A percentile compares a stretch with the other conserved stretches of the same genome.
Conservation (phyloP, 2,329 filamentous ascomycete genomes). For the Trichoderma afroharzianum region DNA sequence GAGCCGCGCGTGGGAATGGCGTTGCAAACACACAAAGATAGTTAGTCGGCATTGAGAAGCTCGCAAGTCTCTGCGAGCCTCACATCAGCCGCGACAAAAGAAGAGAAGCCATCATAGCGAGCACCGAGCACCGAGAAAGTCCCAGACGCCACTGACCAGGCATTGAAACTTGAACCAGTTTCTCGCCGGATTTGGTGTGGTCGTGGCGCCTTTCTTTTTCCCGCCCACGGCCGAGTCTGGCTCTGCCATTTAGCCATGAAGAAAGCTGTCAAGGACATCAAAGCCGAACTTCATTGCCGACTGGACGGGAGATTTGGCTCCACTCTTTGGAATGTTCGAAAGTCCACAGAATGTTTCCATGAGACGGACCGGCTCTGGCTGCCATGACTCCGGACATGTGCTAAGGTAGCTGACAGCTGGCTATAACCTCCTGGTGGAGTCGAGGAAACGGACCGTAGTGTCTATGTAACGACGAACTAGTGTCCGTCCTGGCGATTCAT, state of each 20-base stretch:
- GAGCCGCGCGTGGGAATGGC: not conserved
- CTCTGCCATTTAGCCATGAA: not conserved
- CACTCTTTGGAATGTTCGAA: not conserved
- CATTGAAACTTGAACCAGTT: not conserved
- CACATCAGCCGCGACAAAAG: not conserved
- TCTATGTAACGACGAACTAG: not conserved
- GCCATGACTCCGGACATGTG: not conserved
- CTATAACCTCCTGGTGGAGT: not conserved
- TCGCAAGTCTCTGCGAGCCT: not conserved
- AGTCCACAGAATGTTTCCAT: not conserved
- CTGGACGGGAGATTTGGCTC: not conserved
- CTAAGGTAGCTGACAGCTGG: not conserved
- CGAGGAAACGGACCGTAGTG: not conserved
- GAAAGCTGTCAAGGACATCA: not conserved
- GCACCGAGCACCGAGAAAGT: not conserved
- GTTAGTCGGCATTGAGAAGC: not conserved
- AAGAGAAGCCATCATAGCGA: not conserved
- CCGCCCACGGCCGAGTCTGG: not conserved
- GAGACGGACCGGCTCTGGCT: not conserved
- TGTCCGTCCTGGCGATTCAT: not conserved
- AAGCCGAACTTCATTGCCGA: not conserved
- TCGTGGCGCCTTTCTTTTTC: not conserved
- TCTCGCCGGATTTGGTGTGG: not conserved
- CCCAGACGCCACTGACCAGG: not conserved
- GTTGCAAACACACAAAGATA: not conserved